A percentile compares a stretch with the other conserved stretches of the same genome.
phyloP scores from a whole-genome alignment of 352 stramenopile species.

The Globisporangium splendens region DNA sequence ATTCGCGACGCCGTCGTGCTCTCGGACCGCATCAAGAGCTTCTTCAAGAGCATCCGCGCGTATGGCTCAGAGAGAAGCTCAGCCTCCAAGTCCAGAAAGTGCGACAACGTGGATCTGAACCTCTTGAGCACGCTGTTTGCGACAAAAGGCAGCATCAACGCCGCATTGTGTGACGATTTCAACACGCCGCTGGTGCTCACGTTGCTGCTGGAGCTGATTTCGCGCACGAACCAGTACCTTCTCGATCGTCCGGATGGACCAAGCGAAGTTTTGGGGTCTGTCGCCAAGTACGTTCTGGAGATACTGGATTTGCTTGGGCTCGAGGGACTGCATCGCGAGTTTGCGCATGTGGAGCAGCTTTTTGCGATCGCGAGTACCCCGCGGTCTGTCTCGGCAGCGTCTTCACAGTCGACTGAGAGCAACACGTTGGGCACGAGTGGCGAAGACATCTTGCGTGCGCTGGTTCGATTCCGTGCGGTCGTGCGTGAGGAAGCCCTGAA shows the following conservation, averaged over 20 bases:
- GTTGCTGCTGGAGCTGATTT: constrained; percentile 69
- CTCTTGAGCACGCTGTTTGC: constrained; percentile 52
- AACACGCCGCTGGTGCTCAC: constrained; percentile 80
- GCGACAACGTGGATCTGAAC: constrained; percentile 45
- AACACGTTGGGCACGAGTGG: not conserved
- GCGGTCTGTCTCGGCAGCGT: not conserved
- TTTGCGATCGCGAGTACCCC: constrained; percentile 14
- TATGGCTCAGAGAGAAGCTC: constrained; percentile 23
- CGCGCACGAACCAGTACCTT: constrained; percentile 55
- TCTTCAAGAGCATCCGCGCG: constrained; percentile 53
- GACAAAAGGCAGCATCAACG: constrained; percentile 50
- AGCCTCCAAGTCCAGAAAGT: constrained; percentile 36
- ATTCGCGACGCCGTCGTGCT: constrained; percentile 61
- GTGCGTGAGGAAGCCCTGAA: constrained; percentile 55
- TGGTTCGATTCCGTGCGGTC: constrained; percentile 60
- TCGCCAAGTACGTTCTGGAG: constrained; percentile 69
- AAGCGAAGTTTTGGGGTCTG: constrained; percentile 48
- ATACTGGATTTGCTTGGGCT: constrained; percentile 68
- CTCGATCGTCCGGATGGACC: constrained; percentile 35
- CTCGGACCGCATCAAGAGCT: constrained; percentile 52
- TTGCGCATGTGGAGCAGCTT: constrained; percentile 30
- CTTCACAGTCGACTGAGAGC: not conserved
- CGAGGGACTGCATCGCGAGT: constrained; percentile 47
- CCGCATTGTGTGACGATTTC: constrained; percentile 82
- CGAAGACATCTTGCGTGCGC: constrained; percentile 39